A percentile compares a stretch with the other conserved stretches of the same genome.
phyloP scores from a whole-genome alignment of 2,329 filamentous ascomycete species.

The Xylaria multiplex region DNA sequence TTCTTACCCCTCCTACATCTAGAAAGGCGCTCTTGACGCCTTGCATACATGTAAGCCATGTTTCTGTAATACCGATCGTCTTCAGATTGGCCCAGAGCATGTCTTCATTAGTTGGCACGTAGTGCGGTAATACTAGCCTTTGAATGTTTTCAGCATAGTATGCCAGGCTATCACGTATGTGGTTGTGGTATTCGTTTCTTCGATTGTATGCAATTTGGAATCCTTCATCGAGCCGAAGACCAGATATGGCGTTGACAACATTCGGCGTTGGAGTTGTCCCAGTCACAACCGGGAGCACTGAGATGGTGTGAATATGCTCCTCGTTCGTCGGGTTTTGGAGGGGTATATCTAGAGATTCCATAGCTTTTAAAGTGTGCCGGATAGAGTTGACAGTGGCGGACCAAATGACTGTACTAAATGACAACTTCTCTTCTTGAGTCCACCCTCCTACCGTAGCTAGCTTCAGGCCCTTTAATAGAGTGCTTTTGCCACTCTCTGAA shows the following conservation, averaged over 20 bases:
- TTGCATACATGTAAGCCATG: not conserved
- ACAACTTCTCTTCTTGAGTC: not conserved
- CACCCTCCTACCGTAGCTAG: not conserved
- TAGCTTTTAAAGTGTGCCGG: not conserved
- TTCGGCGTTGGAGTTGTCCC: not conserved
- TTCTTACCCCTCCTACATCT: constrained; percentile 2
- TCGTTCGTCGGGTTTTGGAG: not conserved
- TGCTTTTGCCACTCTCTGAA: not conserved
- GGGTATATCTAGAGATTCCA: not conserved
- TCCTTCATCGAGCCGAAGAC: not conserved
- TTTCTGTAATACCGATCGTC: constrained; percentile 2
- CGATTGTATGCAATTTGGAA: not conserved
- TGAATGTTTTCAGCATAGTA: constrained; percentile 10
- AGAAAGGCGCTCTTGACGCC: not conserved
- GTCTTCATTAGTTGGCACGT: constrained; percentile 11
- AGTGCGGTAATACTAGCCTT: not conserved
- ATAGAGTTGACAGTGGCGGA: no score
- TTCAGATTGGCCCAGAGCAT: not conserved
- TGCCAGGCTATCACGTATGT: not conserved
- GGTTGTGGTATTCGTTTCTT: not conserved
- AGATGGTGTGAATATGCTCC: not conserved
- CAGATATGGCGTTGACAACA: not conserved
- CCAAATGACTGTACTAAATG: not conserved
- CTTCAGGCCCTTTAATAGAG: not conserved
- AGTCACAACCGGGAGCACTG: not conserved